Conservation (phyloP, 495 filamentous ascomycete genomes). For the Xanthoparmelia taractica region DNA sequence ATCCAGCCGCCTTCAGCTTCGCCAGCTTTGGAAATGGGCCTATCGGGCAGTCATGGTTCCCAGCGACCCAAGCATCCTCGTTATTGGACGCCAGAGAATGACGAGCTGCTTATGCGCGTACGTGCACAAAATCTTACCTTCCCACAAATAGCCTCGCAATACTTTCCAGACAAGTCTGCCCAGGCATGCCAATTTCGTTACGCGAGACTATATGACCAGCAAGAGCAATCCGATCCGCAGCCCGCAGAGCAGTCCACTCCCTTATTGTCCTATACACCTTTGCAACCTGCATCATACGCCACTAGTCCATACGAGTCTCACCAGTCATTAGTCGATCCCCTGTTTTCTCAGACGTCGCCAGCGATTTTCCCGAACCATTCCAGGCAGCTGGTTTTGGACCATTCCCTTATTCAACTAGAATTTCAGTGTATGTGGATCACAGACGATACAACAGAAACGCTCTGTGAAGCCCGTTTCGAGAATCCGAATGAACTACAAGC, state of each 20-base stretch:
- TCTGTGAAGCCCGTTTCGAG: not conserved
- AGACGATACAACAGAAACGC: not conserved
- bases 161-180: constrained; percentile 62
- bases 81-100: constrained; percentile 58
- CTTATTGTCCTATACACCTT: not conserved
- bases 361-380: not conserved
- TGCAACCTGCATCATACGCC: not conserved
- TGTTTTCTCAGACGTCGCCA: not conserved
- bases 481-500: constrained; percentile 17
- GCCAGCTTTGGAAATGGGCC: not conserved
- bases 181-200: constrained; percentile 71
- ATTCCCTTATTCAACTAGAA: not conserved
- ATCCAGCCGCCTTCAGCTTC: not conserved
- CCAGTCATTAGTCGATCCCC: not conserved
- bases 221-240: not conserved
- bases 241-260: not conserved
- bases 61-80: not conserved
- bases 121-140: constrained; percentile 60
- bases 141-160: constrained; percentile 56
- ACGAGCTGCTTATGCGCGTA: constrained; percentile 53
- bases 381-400: not conserved
- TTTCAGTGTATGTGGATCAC: constrained; percentile 9
- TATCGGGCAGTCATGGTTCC: not conserved
- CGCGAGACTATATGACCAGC: constrained; percentile 20
- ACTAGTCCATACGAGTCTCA: not conserved